Base-by-base conservation (phyloP, 2,329 filamentous ascomycete species). In the Westerdykella aurantiaca region DNA sequence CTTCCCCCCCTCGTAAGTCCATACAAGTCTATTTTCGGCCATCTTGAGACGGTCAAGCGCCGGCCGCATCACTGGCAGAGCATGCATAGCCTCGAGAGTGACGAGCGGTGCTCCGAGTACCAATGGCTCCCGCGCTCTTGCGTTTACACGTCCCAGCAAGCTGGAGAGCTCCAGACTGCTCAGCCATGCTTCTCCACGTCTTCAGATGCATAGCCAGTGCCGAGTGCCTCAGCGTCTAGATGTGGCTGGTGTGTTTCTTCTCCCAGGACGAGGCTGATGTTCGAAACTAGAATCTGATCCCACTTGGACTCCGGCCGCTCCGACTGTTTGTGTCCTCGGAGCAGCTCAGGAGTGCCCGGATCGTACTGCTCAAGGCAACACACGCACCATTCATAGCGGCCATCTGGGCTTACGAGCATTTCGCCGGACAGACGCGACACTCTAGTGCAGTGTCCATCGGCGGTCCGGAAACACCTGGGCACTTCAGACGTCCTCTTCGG, bases 301-400 rank as follows among this genome's bases (percentile, higher is more conserved):
- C 86, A 6, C 73, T 90, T 43, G 68, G 83, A 48, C 82, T 90
- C 59, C 79, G 86, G 13, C 87, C 87, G 0, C 73, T 88, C 46
- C 78, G 85, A 45, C 73, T 90, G 37, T 74, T 88, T 51, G 63
- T 88, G 39, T 75, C 82, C 6, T 77, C 81, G 2, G 78, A 83
- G 49, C 71, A 76, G 46, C 77, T 90, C 53, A 82, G 86, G 40
- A 71, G 70, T 25, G 72, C 76, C 44, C 75, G 79, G 38, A 82
- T 83, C 47, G 57, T 80, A 34, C 60, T 82, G 37, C 72, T 82
- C 46, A 79, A 78, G 58, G 72, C 72, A 39, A 81, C 78, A 2
- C 79, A 82, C 62, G 70, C 80, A 38, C 85, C 86, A 25, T 80
- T 87, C 49, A 83, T 89, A 22, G 78, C 69, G n/a, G 69, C 75